Percentiles rank a stretch among this genome's conserved stretches.
These are phyloP conservation scores for Naganishia antarctica DNA, from an alignment of 768 basidiomycete species.

Conservation along the genomic window DNA sequence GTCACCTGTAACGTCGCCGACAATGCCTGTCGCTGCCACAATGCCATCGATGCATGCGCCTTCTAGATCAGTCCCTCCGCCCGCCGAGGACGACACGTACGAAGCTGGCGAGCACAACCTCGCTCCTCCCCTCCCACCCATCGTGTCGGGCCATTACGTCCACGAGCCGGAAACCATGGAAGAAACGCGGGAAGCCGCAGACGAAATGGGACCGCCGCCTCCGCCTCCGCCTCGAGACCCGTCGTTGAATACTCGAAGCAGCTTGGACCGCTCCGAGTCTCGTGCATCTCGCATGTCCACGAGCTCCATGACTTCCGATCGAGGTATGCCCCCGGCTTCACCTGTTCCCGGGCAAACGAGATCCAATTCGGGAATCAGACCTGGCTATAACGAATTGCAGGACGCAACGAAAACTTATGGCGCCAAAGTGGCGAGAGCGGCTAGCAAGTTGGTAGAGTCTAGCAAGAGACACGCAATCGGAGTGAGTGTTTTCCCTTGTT, in stretches of 20 bases:
- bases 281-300: slow-evolving; percentile 24
- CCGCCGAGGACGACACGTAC: not conserved
- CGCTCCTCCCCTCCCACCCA: slow-evolving; percentile 32
- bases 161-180: slow-evolving; percentile 22
- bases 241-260: slow-evolving; percentile 1
- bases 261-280: slow-evolving; percentile 21
- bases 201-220: slow-evolving; percentile 33
- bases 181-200: slow-evolving; percentile 29
- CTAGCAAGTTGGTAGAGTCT: slow-evolving; percentile 63
- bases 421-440: slow-evolving; percentile 65
- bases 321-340: slow-evolving; percentile 19
- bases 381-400: slow-evolving; percentile 63
- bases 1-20: slow-evolving; percentile 17
- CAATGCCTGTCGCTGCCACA: not conserved
- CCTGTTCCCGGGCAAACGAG: slow-evolving; percentile 6
- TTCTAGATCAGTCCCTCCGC: not conserved
- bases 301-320: slow-evolving; percentile 15
- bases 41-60: not conserved
- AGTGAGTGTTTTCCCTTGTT: slow-evolving; percentile 33
- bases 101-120: not conserved
- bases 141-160: slow-evolving; percentile 17
- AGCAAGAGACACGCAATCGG: slow-evolving; percentile 74
- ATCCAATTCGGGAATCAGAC: slow-evolving; percentile 22
- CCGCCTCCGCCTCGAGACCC: slow-evolving; percentile 31
- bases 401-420: slow-evolving; percentile 69